These are phyloP conservation scores for Tilletia indica DNA, from an alignment of 1,284 basidiomycete genomes.

Conservation along the genomic window DNA sequence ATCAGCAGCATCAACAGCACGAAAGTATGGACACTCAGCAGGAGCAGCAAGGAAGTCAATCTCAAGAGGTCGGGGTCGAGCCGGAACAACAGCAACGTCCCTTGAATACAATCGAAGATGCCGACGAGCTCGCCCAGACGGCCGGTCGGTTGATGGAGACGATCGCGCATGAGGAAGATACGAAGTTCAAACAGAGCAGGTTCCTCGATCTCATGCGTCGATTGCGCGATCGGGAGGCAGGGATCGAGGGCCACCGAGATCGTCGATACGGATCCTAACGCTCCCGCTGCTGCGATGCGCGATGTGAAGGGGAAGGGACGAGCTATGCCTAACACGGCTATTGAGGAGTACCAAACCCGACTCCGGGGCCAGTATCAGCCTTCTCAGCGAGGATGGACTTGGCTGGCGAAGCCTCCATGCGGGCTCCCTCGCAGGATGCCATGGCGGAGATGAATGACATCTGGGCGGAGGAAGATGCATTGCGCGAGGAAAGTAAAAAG, in stretches of 20 bases:
- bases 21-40: constrained; percentile 5
- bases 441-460: constrained; percentile 30
- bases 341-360: constrained; percentile 15
- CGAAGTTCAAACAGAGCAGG: constrained; percentile 82
- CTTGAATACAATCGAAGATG: constrained; percentile 23
- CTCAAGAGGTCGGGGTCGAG: background rate
- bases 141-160: constrained; percentile 56
- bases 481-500: constrained; percentile 26
- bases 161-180: constrained; percentile 64
- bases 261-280: constrained; percentile 58
- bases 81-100: constrained; percentile 11
- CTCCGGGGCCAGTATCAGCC: constrained; percentile 2
- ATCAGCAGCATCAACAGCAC: constrained; percentile 21
- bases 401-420: background rate
- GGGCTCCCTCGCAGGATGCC: background rate
- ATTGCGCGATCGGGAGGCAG: constrained; percentile 76
- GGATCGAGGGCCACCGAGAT: constrained; percentile 76
- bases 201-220: constrained; percentile 85
- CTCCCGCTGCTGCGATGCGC: background rate
- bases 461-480: constrained; percentile 52
- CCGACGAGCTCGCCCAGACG: constrained; percentile 56
- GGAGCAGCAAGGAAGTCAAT: background rate
- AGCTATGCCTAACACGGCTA: constrained; percentile 15
- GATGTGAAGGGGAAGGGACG: constrained; percentile 41
- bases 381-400: constrained; percentile 8